Evolutionary conservation across 495 filamentous ascomycete species (phyloP).

Genomic region (Neurospora sp.): DNA sequence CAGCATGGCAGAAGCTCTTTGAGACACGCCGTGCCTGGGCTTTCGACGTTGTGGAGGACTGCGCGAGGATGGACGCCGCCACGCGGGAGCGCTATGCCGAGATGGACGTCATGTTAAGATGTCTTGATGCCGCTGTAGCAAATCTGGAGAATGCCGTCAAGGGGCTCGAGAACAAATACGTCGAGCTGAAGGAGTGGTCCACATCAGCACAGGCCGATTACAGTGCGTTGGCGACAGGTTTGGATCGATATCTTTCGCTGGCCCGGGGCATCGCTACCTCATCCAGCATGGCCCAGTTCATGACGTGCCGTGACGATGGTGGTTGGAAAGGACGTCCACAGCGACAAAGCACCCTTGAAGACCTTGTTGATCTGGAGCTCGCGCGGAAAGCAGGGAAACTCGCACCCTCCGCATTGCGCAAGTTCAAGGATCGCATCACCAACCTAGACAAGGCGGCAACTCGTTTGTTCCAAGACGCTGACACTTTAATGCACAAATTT

Average conservation of each 20-base stretch:
- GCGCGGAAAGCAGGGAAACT: constrained; percentile 52
- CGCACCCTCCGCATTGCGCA: constrained; percentile 32
- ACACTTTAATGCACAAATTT: constrained; percentile 37
- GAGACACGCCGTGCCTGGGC: constrained; percentile 66
- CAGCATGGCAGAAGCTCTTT: constrained; percentile 76
- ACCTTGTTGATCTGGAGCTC: constrained; percentile 58
- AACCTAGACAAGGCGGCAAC: constrained; percentile 38
- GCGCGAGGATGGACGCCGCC: constrained; percentile 44
- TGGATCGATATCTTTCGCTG: constrained; percentile 56
- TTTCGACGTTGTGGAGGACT: constrained; percentile 52
- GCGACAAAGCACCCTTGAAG: constrained; percentile 48
- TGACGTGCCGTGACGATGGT: constrained; percentile 35
- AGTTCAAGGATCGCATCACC: constrained; percentile 33
- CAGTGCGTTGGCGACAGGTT: constrained; percentile 48
- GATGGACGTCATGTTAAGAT: constrained; percentile 59
- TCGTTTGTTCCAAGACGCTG: constrained; percentile 32
- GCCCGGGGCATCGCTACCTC: constrained; percentile 51
- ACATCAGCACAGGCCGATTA: constrained; percentile 63
- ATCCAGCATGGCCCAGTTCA: constrained; percentile 40
- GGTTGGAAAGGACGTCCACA: constrained; percentile 28
- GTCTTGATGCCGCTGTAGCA: constrained; percentile 63
- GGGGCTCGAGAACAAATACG: constrained; percentile 59
- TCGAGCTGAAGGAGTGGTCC: constrained; percentile 63
- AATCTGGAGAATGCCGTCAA: constrained; percentile 73
- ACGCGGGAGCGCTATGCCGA: constrained; percentile 45